phyloP scores from a whole-genome alignment of 2,329 filamentous ascomycete species.

The Dothistroma septosporum region DNA sequence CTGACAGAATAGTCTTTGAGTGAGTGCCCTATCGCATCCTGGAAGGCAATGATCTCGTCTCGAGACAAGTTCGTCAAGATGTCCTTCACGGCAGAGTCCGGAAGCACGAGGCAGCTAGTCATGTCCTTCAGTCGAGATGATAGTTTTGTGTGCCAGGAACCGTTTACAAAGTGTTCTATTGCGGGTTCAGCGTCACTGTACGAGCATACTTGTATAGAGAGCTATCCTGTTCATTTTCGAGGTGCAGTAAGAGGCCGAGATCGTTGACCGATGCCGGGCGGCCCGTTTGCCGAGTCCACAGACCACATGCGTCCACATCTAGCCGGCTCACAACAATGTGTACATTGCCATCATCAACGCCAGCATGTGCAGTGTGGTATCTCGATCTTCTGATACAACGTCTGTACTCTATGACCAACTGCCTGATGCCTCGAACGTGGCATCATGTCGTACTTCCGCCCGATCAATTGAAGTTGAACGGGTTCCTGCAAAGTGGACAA shows the following conservation, averaged over 20 bases:
- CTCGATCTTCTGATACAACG: background rate
- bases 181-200: background rate
- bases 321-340: background rate
- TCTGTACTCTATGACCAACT: background rate
- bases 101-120: constrained; percentile 9
- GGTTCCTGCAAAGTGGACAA: constrained; percentile 88
- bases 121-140: background rate
- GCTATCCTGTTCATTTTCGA: background rate
- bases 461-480: constrained; percentile 61
- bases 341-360: background rate
- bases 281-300: background rate
- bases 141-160: background rate
- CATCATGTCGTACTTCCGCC: background rate
- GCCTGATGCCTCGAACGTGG: background rate
- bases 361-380: too few relatives aligned
- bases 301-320: background rate
- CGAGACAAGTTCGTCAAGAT: constrained; percentile 10
- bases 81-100: constrained; percentile 11
- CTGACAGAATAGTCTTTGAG: constrained; percentile 8
- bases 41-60: constrained; percentile 7
- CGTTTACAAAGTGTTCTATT: background rate
- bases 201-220: background rate
- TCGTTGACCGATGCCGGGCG: background rate
- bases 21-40: constrained; percentile 9
- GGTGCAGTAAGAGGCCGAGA: background rate